Evolutionary conservation across 805 yeast species (phyloP).

Genomic region (Wickerhamomyces hampshirensis): DNA sequence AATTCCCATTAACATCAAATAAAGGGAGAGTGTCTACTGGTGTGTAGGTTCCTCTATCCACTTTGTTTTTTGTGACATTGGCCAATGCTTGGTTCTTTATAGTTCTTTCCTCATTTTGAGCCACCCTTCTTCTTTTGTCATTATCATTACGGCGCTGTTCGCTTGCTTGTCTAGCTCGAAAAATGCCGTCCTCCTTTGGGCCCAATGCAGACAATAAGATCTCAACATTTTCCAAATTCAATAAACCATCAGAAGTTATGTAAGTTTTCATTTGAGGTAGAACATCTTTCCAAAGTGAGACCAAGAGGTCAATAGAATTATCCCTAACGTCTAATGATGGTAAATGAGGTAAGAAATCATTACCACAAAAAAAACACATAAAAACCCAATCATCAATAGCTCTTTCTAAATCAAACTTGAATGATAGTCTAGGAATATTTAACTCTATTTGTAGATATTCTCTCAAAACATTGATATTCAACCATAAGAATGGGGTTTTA

Average conservation of each 20-base stretch:
- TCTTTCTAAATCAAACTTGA: conserved; percentile 83
- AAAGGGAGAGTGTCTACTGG: conserved; percentile 73
- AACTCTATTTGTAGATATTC: conserved; percentile 87
- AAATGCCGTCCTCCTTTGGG: conserved; percentile 71
- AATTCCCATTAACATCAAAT: conserved; percentile 68
- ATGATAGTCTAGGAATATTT: conserved; percentile 60
- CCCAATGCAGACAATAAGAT: conserved; percentile 60
- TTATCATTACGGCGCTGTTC: conserved; percentile 68
- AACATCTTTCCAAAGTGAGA: conserved; percentile 75
- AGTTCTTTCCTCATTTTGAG: conserved; percentile 40
- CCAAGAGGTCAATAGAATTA: conserved; percentile 80
- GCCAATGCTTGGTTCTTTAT: conserved; percentile 40
- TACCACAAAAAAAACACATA: conserved; percentile 97
- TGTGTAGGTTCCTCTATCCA: conserved; percentile 64
- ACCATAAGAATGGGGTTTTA: conserved; percentile 87
- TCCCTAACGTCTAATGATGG: conserved; percentile 95
- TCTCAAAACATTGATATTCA: conserved; percentile 80
- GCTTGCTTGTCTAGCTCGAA: conserved; percentile 59
- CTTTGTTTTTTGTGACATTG: conserved; percentile 61
- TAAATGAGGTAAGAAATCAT: conserved; percentile 94
- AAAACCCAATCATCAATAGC: conserved; percentile 99
- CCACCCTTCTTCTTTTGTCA: conserved; percentile 51
- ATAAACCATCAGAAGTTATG: conserved; percentile 84
- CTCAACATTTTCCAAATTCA: conserved; percentile 75
- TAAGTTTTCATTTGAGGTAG: conserved; percentile 67